Base-by-base conservation (phyloP, 345 rosid species). In the Anastatica hierochuntica region DNA sequence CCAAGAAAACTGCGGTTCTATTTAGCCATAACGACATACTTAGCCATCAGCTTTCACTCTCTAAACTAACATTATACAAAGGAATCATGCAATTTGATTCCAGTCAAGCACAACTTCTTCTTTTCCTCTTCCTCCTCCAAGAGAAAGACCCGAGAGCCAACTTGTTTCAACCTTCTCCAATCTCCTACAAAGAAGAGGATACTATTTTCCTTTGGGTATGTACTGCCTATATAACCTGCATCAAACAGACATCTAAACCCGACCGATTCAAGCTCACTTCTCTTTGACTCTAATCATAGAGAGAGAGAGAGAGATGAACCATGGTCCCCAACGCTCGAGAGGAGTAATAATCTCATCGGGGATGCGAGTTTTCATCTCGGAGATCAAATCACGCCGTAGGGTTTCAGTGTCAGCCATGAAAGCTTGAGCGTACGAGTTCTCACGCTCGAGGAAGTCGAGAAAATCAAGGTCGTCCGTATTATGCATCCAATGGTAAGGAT, bases 31-130 rank as follows among this genome's bases (percentile, higher is more conserved):
- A 90, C 71, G 17, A 90, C 48, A 16, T 34, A 13, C 63, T 43
- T 10, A 63, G 13, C 11, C 5, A 30, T 9, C 46, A 90, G 33
- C 1, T 20, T 9, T 37, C 24, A 26, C 9, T 49, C 41, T 14
- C 0, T 11, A 38, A 1, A 5, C 43, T 20, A 71, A 21, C 95
- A 82, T n/a, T 41, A 1, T 14, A 13, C 13, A 4, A 20, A 46
- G 45, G 18, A 59, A 58, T 49, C 31, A 0, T 26, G 97, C 95
- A 58, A 82, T 64, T 56, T 79, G 72, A 60, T 90, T 90, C 97
- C 97, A 90, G 60, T 90, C 95, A 26, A 90, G 94, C 52, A 86
- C 71, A 74, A 78, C 66, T 70, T 90, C 80, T 75, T 89, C 95
- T 62, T 38, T 70, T 14, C 60, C 66, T 48, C 11, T 39, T 3